Conservation (phyloP, 768 basidiomycete species). For the Russula griseocarnosa region DNA sequence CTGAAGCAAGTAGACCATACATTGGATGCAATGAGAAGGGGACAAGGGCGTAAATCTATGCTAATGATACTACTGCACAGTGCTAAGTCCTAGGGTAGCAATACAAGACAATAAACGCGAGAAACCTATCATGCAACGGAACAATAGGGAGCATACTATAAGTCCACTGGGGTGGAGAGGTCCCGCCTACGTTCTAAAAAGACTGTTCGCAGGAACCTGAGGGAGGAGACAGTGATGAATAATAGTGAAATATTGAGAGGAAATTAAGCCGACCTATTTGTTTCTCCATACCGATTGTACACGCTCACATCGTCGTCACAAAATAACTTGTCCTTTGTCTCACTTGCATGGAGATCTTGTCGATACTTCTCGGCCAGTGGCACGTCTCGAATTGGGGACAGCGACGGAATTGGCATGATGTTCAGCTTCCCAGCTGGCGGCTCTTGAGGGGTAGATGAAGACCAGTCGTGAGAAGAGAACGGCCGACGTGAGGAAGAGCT, state of each 20-base stretch:
- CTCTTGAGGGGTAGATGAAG: background rate
- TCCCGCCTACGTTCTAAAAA: slow-evolving; percentile 56
- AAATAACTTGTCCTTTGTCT: background rate
- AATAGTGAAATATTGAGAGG: background rate
- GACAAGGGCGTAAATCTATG: background rate
- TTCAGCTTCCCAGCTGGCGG: background rate
- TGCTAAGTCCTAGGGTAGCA: background rate
- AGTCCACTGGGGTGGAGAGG: slow-evolving; percentile 21
- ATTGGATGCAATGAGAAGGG: background rate
- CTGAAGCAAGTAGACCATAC: background rate
- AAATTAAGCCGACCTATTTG: slow-evolving; percentile 51
- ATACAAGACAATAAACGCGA: slow-evolving; percentile 10
- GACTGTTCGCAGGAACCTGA: slow-evolving; percentile 58
- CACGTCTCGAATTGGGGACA: background rate
- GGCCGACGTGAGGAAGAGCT: slow-evolving; percentile 2
- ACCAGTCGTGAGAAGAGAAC: slow-evolving; percentile 4
- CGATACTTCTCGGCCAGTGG: background rate
- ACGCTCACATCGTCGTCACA: slow-evolving; percentile 16
- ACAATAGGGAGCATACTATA: background rate
- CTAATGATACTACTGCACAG: slow-evolving; percentile 12
- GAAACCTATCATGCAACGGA: background rate
- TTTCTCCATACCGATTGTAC: slow-evolving; percentile 55
- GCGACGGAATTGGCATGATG: background rate
- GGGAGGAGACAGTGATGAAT: background rate
- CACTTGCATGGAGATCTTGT: background rate